Evolutionary conservation across 345 rosid genomes (phyloP).

Genomic region (Gossypium bickii): DNA sequence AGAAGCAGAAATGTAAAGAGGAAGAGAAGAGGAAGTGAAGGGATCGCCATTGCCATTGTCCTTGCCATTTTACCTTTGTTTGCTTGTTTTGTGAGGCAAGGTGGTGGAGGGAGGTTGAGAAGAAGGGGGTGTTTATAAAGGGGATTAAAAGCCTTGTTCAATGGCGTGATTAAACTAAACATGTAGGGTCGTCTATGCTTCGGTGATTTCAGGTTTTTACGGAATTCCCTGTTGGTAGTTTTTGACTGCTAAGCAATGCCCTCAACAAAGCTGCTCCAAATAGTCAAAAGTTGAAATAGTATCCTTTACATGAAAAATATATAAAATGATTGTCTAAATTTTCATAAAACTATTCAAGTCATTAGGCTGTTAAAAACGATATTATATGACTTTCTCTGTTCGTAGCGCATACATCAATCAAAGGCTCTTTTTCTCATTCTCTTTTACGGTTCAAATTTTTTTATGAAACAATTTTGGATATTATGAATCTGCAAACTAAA

Average conservation of each 20-base stretch:
- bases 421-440: too few species aligned
- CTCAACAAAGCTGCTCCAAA: background rate
- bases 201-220: conserved; percentile 48
- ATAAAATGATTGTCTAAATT: too few species aligned
- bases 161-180: conserved; percentile 32
- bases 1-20: conserved; percentile 27
- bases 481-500: too few species aligned
- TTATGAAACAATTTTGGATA: too few species aligned
- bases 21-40: conserved; percentile 28
- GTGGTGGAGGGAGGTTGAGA: conserved; percentile 6
- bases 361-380: too few species aligned
- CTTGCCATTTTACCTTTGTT: background rate
- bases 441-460: too few species aligned
- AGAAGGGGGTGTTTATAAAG: conserved; percentile 33
- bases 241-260: conserved; percentile 33
- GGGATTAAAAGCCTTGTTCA: conserved; percentile 21
- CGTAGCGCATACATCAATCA: too few species aligned
- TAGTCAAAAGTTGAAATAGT: conserved; percentile 14
- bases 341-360: too few species aligned
- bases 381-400: too few species aligned
- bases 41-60: conserved; percentile 19
- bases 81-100: background rate
- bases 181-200: conserved; percentile 31
- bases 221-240: conserved; percentile 37
- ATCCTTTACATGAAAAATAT: too few species aligned